These are phyloP conservation scores for Amanita rimosa DNA, from an alignment of 768 basidiomycete species.

Conservation along the genomic window DNA sequence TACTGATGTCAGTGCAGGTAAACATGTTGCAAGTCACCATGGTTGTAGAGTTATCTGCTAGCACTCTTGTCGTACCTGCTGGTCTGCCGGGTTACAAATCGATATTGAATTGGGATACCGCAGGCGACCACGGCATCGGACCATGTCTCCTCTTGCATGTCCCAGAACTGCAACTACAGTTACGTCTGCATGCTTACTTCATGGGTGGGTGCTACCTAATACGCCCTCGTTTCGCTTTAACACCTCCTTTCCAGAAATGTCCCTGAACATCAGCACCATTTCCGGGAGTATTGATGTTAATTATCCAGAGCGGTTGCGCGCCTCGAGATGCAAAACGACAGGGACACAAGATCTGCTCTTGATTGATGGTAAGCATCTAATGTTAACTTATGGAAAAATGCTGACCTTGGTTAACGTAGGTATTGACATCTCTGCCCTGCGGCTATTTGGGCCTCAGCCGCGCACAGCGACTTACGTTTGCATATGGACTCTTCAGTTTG, in stretches of 20 bases:
- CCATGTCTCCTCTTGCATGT: constrained; percentile 42
- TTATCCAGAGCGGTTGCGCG: constrained; percentile 31
- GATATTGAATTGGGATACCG: constrained; percentile 11
- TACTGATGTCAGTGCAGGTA: constrained; percentile 32
- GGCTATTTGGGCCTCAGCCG: constrained; percentile 85
- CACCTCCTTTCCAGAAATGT: constrained; percentile 47
- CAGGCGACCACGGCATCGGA: constrained; percentile 29
- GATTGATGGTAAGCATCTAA: constrained; percentile 27
- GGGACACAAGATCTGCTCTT: constrained; percentile 30
- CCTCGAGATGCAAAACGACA: constrained; percentile 10
- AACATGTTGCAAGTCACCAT: constrained; percentile 77
- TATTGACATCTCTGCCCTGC: constrained; percentile 69
- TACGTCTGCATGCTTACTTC: constrained; percentile 76
- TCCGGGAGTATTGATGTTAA: constrained; percentile 37
- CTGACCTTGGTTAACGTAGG: constrained; percentile 28
- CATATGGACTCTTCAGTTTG: constrained; percentile 83
- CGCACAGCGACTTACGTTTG: constrained; percentile 80
- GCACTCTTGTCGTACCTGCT: constrained; percentile 52
- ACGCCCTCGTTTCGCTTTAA: neutral
- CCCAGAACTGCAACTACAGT: constrained; percentile 63
- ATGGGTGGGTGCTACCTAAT: constrained; percentile 48
- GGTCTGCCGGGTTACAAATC: constrained; percentile 53
- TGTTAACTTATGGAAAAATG: neutral
- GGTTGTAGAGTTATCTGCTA: constrained; percentile 35
- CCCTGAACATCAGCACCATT: constrained; percentile 58